A percentile compares a stretch with the other conserved stretches of the same genome.
phyloP scores from a whole-genome alignment of 306 rosid genomes.

The Castanea sativa region DNA sequence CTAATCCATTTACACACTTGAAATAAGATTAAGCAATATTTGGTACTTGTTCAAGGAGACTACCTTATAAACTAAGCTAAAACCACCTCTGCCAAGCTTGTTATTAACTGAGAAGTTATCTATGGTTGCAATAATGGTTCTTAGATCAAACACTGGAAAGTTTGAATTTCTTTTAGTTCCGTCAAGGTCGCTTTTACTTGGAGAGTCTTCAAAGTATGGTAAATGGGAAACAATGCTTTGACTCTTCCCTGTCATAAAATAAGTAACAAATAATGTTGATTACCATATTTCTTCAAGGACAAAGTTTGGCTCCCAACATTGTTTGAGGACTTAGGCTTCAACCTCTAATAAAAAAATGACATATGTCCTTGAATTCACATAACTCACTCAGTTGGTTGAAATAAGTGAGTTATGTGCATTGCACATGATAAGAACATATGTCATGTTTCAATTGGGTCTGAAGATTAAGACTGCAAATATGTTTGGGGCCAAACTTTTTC shows the following conservation, averaged over 20 bases:
- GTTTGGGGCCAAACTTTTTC: too few relatives aligned
- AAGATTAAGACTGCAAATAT: too few relatives aligned
- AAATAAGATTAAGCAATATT: not conserved
- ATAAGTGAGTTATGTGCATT: too few relatives aligned
- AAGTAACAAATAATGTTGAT: not conserved
- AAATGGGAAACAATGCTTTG: not conserved
- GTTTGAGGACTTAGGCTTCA: too few relatives aligned
- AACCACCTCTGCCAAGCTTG: conserved; percentile 63
- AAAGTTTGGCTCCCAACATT: too few relatives aligned
- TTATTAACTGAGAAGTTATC: conserved; percentile 36
- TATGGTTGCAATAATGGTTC: conserved; percentile 44
- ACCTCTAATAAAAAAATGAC: too few relatives aligned
- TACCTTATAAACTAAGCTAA: conserved; percentile 59
- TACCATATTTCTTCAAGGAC: too few relatives aligned
- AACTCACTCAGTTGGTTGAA: too few relatives aligned
- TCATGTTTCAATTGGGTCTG: too few relatives aligned
- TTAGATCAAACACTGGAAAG: conserved; percentile 33
- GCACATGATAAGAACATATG: too few relatives aligned
- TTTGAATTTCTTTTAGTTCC: conserved; percentile 12
- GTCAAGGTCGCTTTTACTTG: not conserved
- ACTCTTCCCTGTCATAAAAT: not conserved
- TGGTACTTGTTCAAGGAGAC: not conserved
- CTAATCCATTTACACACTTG: too few relatives aligned
- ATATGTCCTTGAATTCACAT: too few relatives aligned
- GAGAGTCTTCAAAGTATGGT: not conserved